phyloP scores from a whole-genome alignment of 148 eudicot genomes.

The Suaeda aralocaspica region DNA sequence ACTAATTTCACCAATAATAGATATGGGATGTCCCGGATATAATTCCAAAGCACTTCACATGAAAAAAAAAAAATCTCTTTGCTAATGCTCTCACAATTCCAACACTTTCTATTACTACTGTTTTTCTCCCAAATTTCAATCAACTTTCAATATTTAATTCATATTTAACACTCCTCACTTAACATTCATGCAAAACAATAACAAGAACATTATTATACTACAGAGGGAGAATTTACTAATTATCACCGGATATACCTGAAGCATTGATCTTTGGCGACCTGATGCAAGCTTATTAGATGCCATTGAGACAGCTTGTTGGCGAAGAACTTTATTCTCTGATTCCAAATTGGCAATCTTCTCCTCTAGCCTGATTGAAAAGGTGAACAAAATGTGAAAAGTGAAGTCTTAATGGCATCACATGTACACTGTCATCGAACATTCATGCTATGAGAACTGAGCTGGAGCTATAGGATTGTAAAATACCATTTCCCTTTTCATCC shows the following conservation, averaged over 20 bases:
- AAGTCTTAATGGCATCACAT: not conserved
- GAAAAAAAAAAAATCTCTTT: no score
- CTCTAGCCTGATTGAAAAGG: constrained; percentile 54
- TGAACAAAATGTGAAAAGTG: constrained; percentile 7
- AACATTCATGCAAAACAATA: not conserved
- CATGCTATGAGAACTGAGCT: not conserved
- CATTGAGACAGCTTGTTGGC: constrained; percentile 95
- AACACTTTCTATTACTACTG: not conserved
- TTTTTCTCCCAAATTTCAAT: not conserved
- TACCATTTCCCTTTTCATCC: not conserved
- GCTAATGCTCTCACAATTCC: not conserved
- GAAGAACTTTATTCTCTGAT: constrained; percentile 94
- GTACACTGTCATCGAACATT: not conserved
- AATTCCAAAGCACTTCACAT: not conserved
- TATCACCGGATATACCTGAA: constrained; percentile 55
- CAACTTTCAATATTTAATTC: not conserved
- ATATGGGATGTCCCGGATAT: not conserved
- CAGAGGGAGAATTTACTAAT: not conserved
- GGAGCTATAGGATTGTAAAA: not conserved
- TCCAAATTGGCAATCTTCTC: constrained; percentile 85
- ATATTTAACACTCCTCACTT: not conserved
- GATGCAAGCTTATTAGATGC: constrained; percentile 84
- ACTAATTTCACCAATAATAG: not conserved
- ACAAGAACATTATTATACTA: not conserved
- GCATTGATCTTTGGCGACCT: constrained; percentile 80